phyloP scores from a whole-genome alignment of 306 rosid species.

The Trifolium dubium region DNA sequence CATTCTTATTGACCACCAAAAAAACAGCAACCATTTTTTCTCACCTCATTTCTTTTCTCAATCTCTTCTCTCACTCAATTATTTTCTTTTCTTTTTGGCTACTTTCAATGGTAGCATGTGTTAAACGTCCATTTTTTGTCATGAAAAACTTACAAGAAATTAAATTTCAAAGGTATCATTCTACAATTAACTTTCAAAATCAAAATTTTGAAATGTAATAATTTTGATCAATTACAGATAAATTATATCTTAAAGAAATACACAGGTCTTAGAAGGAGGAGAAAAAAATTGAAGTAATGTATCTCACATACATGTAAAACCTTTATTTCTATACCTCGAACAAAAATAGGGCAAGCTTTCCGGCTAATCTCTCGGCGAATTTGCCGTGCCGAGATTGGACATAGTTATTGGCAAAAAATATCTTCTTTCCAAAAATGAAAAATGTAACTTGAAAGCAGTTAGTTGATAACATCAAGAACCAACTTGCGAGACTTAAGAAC shows the following conservation, averaged over 20 bases:
- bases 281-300: not conserved
- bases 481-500: slow-evolving; percentile 94
- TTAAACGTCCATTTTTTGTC: not conserved
- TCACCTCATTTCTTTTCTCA: no score
- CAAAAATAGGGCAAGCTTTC: slow-evolving; percentile 50
- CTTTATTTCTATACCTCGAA: slow-evolving; percentile 57
- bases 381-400: slow-evolving; percentile 54
- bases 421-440: slow-evolving; percentile 49
- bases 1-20: no score
- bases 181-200: not conserved
- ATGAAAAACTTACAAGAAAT: not conserved
- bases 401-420: slow-evolving; percentile 61
- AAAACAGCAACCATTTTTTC: no score
- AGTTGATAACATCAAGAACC: slow-evolving; percentile 94
- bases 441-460: slow-evolving; percentile 47
- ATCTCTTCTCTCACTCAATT: no score
- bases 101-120: no score
- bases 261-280: slow-evolving; percentile 7
- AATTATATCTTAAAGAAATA: not conserved
- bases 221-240: not conserved
- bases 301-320: slow-evolving; percentile 44
- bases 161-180: not conserved
- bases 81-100: no score
- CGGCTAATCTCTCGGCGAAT: slow-evolving; percentile 52
- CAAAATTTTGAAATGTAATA: not conserved